Evolutionary conservation across 2,329 filamentous ascomycete species (phyloP).

Genomic region (Aaosphaeria pasadenensis): DNA sequence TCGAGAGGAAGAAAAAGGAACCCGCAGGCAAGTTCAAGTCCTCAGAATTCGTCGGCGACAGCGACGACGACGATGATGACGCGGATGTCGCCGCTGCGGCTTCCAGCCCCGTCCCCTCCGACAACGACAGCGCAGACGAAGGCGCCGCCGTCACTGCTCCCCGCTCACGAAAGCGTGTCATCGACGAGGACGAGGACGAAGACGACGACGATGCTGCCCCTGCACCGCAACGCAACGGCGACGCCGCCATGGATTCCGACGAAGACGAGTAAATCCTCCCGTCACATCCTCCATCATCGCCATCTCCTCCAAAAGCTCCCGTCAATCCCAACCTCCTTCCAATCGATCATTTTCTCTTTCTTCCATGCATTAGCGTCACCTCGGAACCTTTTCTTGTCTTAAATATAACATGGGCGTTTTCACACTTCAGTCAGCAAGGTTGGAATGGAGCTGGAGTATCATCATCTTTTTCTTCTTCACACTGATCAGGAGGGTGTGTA

Average conservation of each 20-base stretch:
- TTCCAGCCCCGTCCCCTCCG: slow-evolving; percentile 6
- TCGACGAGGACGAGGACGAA: slow-evolving; percentile 32
- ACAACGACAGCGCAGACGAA: slow-evolving; percentile 21
- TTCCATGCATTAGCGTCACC: too few relatives aligned
- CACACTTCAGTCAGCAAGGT: too few relatives aligned
- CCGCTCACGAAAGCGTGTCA: slow-evolving; percentile 27
- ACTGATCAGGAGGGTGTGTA: too few relatives aligned
- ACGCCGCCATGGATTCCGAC: slow-evolving; percentile 25
- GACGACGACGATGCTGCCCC: slow-evolving; percentile 15
- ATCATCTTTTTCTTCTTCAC: too few relatives aligned
- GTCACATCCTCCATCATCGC: too few relatives aligned
- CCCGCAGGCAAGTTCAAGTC: slow-evolving; percentile 73
- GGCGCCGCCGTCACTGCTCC: slow-evolving; percentile 14
- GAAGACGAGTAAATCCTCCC: slow-evolving; percentile 22
- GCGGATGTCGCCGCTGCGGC: slow-evolving; percentile 16
- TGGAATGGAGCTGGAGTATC: too few relatives aligned
- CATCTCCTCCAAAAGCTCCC: too few relatives aligned
- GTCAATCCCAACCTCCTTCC: too few relatives aligned
- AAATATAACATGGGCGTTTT: too few relatives aligned
- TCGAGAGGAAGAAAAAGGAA: slow-evolving; percentile 51
- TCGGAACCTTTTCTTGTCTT: too few relatives aligned
- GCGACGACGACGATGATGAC: slow-evolving; percentile 59
- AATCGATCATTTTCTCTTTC: too few relatives aligned
- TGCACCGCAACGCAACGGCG: slow-evolving; percentile 10
- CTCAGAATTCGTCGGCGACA: slow-evolving; percentile 77